Evolutionary conservation across 2,329 filamentous ascomycete genomes (phyloP), one percentile per base, ranked within the genome.

Genomic region (Acephala macrosclerotiorum): DNA sequence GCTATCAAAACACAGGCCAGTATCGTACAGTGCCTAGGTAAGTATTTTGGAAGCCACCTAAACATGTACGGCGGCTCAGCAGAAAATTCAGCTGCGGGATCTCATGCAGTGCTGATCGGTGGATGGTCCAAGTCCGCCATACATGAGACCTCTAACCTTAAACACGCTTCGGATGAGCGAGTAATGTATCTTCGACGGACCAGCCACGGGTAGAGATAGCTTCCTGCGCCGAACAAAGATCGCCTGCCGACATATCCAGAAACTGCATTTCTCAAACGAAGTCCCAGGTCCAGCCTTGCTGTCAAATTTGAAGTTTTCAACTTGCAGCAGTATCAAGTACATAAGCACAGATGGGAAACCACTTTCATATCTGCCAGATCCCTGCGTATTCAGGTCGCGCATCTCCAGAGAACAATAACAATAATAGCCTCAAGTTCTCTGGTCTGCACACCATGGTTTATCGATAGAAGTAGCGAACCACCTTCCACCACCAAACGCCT

Each of bases 401-500:
- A 40, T 22, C n/a, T 26, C 18, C 40, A 60, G 58, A 45, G 33
- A 14, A 3, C 47, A 56, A 35, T n/a, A 16, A 45, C 45, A 22
- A 49, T 3, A 53, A 53, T 53, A 53, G 49, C 49, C 49, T 12
- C 49, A 53, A 53, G 49, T 53, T 49, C 25, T 49, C 12, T 53
- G 60, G 65, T 67, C 64, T 57, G 58, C 58, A 58, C 26, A 58
- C 42, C 18, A 20, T 26, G 14, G 53, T 42, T 40, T 38, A 26
- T n/a, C 22, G 56, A 40, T 42, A 38, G 61, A 12, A 35, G 62
- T 59, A 20, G 45, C 26, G 25, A 53, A 42, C 29, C 29, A 33
- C 29, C 29, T 33, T 33, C 29, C 29, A 33, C 29, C 29, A 33
- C 29, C 29, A 33, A 33, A 53, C 49, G 60, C 59, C 56, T 60